Base-by-base conservation (phyloP, 2,329 filamentous ascomycete genomes). In the Pestalotiopsis sp. region DNA sequence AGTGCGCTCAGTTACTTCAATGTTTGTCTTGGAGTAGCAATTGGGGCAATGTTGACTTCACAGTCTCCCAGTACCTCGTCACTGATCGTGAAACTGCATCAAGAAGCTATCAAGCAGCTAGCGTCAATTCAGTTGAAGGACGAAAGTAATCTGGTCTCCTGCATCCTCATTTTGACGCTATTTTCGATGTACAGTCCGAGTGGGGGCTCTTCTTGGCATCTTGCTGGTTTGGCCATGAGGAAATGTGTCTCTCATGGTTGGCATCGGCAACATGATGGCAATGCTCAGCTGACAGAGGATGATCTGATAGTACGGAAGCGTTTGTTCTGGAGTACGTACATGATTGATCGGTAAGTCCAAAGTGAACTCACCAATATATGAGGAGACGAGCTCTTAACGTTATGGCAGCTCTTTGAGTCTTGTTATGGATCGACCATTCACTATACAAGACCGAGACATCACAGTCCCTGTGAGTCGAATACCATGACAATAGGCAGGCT, bases 181-280 rank as follows among this genome's bases (percentile, higher is more conserved):
- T 74, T 76, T 59, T 75, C 76, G 4, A 70, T 73, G 56, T 66
- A 74, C 13, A 73, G 67, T 52, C 66, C 74, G 2, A 61, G 64
- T 3, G 76, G 76, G 25, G 76, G 77, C 2, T 78, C 77, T 6
- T 72, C 76, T 2, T 78, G 76, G 77, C 77, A 78, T 62, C 64
- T 78, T 23, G 56, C 77, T 17, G 76, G 76, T 13, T 63, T 78
- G n/a, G 76, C 76, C n/a, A 73, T 77, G 72, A 73, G 75, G 31
- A 75, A 74, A 59, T 75, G 72, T 31, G 74, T 78, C 49, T 72
- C 74, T 1, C 72, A 74, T 41, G 68, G 75, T 14, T 70, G 78
- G 38, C 76, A 77, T 64, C 74, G 73, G 38, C 76, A 77, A 9
- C 68, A 70, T 2, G 71, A 69, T 61, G 66, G 17, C 6, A 52